phyloP scores from a whole-genome alignment of 192 early-diverging fungal species.

The Entomortierella beljakovae region DNA sequence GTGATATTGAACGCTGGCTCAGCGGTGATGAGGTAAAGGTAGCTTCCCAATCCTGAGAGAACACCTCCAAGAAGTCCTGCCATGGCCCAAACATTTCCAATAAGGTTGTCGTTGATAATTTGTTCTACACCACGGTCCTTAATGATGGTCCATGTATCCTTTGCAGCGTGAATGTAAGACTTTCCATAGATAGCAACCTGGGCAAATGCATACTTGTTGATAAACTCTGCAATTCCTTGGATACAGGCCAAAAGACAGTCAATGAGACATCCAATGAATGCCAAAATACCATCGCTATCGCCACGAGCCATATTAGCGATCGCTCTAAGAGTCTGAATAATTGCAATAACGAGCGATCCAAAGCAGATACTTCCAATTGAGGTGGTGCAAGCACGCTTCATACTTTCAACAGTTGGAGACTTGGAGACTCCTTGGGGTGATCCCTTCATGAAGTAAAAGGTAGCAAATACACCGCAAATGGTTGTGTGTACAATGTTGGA shows the following conservation, averaged over 20 bases:
- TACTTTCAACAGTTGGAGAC: conserved; percentile 75
- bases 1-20: conserved; percentile 16
- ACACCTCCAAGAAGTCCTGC: conserved; percentile 64
- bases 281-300: conserved; percentile 43
- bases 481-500: conserved; percentile 79
- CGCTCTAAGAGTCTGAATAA: conserved; percentile 76
- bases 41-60: conserved; percentile 60
- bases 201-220: conserved; percentile 90
- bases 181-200: conserved; percentile 94
- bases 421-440: conserved; percentile 54
- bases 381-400: conserved; percentile 82
- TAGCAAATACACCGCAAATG: conserved; percentile 82
- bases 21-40: conserved; percentile 51
- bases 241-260: conserved; percentile 44
- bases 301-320: conserved; percentile 47
- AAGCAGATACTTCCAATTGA: conserved; percentile 87
- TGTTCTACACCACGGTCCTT: conserved; percentile 83
- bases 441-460: conserved; percentile 77
- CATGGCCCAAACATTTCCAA: conserved; percentile 89
- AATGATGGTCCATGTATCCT: conserved; percentile 89
- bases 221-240: conserved; percentile 59
- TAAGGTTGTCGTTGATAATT: conserved; percentile 94
- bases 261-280: conserved; percentile 51
- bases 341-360: conserved; percentile 71
- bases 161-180: conserved; percentile 72